Evolutionary conservation across 805 yeast species (phyloP).

Genomic region (Kazachstania taianensis): DNA sequence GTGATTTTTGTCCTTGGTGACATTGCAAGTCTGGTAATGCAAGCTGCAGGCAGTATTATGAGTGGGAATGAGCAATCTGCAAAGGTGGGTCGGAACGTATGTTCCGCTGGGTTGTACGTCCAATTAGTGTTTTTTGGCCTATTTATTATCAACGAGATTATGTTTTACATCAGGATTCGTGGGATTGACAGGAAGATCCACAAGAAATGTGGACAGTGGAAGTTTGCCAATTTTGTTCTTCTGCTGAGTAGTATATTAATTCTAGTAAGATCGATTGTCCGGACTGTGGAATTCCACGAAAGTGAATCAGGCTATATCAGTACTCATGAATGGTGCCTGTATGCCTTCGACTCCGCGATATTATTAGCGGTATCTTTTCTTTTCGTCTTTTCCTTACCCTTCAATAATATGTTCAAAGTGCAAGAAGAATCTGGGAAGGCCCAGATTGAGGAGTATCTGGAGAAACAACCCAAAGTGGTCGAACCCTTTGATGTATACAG

Average conservation of each 20-base stretch:
- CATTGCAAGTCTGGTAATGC: constrained; percentile 24
- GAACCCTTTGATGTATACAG: background rate
- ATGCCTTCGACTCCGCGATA: constrained; percentile 21
- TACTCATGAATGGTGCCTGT: constrained; percentile 22
- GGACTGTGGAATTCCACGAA: constrained; percentile 25
- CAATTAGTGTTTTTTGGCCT: constrained; percentile 26
- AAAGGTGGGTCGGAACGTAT: constrained; percentile 16
- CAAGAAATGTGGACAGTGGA: constrained; percentile 6
- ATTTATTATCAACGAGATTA: constrained; percentile 16
- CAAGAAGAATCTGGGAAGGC: constrained; percentile 10
- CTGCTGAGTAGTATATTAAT: constrained; percentile 13
- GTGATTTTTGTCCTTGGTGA: constrained; percentile 27
- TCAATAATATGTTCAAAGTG: constrained; percentile 8
- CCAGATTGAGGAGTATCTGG: constrained; percentile 4
- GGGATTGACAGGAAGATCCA: constrained; percentile 2
- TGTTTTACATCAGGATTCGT: constrained; percentile 8
- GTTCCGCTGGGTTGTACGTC: constrained; percentile 27
- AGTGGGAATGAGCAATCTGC: constrained; percentile 7
- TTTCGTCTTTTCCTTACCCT: constrained; percentile 5
- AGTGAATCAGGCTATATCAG: constrained; percentile 21
- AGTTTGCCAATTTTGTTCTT: constrained; percentile 8
- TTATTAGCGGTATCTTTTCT: constrained; percentile 15
- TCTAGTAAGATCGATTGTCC: constrained; percentile 25
- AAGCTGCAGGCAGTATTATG: constrained; percentile 28
- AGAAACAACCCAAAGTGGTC: background rate